These are phyloP conservation scores for Cutaneotrichosporon cavernicola DNA, from an alignment of 1,284 basidiomycete species.

Conservation along the genomic window DNA sequence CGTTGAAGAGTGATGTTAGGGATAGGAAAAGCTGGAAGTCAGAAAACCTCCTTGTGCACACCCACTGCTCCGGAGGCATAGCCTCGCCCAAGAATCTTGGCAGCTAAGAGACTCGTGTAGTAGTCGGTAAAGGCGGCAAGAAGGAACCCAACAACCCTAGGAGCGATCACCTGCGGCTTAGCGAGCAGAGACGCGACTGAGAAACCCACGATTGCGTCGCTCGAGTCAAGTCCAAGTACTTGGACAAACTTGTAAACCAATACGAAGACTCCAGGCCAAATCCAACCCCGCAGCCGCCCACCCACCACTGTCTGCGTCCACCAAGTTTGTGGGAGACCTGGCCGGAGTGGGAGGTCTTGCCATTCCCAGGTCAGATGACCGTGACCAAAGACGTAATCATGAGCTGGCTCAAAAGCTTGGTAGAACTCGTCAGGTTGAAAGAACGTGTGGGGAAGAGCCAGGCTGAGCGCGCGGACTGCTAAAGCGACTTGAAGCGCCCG, in stretches of 20 bases:
- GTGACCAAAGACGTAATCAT: conserved; percentile 83
- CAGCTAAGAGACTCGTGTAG: conserved; percentile 66
- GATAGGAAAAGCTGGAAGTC: conserved; percentile 66
- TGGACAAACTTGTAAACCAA: conserved; percentile 10
- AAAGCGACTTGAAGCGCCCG: conserved; percentile 30
- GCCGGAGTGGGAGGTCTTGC: conserved; percentile 60
- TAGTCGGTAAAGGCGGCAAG: conserved; percentile 81
- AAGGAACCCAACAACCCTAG: conserved; percentile 74
- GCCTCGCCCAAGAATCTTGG: conserved; percentile 61
- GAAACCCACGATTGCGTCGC: conserved; percentile 59
- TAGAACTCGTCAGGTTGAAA: conserved; percentile 99
- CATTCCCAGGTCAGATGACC: conserved; percentile 97
- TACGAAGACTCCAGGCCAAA: conserved; percentile 25
- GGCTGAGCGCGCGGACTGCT: conserved; percentile 47
- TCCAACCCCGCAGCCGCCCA: conserved; percentile 31
- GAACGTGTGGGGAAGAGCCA: conserved; percentile 71
- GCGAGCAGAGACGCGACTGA: conserved; percentile 17
- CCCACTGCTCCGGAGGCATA: conserved; percentile 67
- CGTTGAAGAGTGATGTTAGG: conserved; percentile 81
- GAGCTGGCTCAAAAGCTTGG: conserved; percentile 90
- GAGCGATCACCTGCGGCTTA: conserved; percentile 56
- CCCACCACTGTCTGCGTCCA: conserved; percentile 25
- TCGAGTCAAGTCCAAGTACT: conserved; percentile 55
- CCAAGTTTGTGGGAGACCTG: conserved; percentile 58
- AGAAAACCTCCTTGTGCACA: conserved; percentile 26